A percentile compares a stretch with the other conserved stretches of the same genome.
These are phyloP conservation scores for Puccinia coronata DNA, from an alignment of 1,284 basidiomycete genomes.

Conservation along the genomic window DNA sequence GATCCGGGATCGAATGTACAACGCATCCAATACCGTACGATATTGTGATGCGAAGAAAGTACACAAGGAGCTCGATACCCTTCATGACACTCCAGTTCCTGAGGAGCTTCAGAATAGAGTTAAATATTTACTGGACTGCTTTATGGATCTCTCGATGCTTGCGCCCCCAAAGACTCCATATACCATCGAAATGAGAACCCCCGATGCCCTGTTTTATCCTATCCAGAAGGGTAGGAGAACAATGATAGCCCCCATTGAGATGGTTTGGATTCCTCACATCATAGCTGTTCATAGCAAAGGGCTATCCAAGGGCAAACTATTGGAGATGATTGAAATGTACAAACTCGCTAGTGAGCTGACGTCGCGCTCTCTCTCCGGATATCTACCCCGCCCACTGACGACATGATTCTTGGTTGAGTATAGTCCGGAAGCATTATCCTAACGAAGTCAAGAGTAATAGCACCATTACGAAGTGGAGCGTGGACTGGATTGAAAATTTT, in stretches of 20 bases:
- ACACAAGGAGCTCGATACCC: conserved; percentile 26
- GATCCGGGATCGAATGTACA: conserved; percentile 17
- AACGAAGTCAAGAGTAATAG: conserved; percentile 47
- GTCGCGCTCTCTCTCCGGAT: neutral
- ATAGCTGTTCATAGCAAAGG: conserved; percentile 25
- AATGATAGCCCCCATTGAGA: conserved; percentile 44
- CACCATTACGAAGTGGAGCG: conserved; percentile 3
- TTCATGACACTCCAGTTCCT: conserved; percentile 5
- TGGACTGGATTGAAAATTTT: conserved; percentile 29
- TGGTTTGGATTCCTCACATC: conserved; percentile 48
- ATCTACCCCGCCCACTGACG: neutral
- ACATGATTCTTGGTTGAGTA: neutral
- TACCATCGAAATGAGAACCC: conserved; percentile 21
- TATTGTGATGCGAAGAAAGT: neutral
- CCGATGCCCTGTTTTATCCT: conserved; percentile 31
- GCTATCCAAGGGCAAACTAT: conserved; percentile 17
- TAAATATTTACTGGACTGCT: conserved; percentile 16
- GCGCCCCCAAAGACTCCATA: conserved; percentile 42
- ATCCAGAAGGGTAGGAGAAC: conserved; percentile 34
- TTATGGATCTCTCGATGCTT: conserved; percentile 42
- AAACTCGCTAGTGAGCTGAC: conserved; percentile 40
- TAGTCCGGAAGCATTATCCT: conserved; percentile 33
- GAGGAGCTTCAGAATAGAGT: conserved; percentile 19
- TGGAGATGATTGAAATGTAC: conserved; percentile 43
- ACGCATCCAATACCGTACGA: neutral